Evolutionary conservation across 2,329 filamentous ascomycete genomes (phyloP).

Genomic region (Sclerotinia trifoliorum): DNA sequence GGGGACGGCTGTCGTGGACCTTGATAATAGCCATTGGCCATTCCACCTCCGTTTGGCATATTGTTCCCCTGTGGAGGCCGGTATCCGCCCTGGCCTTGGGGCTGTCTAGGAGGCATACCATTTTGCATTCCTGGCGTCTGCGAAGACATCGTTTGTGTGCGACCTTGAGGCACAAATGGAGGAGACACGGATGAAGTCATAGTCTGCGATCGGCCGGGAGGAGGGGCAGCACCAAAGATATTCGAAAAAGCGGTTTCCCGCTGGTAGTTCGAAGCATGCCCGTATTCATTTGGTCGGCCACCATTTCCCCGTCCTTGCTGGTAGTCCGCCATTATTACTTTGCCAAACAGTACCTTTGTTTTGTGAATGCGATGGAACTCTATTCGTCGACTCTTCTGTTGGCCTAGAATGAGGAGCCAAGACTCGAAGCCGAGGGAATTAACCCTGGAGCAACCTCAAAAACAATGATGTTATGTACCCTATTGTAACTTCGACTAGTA

Average conservation of each 20-base stretch:
- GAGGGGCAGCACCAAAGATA: conserved; percentile 87
- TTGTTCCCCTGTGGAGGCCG: conserved; percentile 25
- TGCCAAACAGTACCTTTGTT: conserved; percentile 21
- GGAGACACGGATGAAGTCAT: conserved; percentile 79
- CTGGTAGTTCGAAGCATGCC: conserved; percentile 59
- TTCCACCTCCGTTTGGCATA: conserved; percentile 37
- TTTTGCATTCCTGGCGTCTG: conserved; percentile 42
- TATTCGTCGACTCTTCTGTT: conserved; percentile 13
- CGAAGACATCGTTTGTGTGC: conserved; percentile 72
- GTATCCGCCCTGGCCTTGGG: conserved; percentile 46
- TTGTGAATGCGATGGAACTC: conserved; percentile 16
- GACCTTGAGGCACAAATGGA: conserved; percentile 57
- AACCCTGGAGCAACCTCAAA: conserved; percentile 31
- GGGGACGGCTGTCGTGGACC: conserved; percentile 42
- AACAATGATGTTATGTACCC: not conserved
- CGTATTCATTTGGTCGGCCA: conserved; percentile 42
- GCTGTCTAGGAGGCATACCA: conserved; percentile 48
- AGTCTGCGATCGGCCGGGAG: conserved; percentile 86
- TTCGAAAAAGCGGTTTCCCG: conserved; percentile 94
- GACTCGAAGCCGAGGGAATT: conserved; percentile 33
- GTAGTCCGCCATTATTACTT: conserved; percentile 52
- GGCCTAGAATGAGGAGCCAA: conserved; percentile 25
- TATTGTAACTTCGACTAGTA: conserved; percentile 1
- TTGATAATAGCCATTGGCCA: conserved; percentile 52
- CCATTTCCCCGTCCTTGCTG: conserved; percentile 61